Evolutionary conservation across 108 stramenopile genomes (phyloP), one percentile per base, ranked within the genome.

Genomic region (Cyclotella atomus): DNA sequence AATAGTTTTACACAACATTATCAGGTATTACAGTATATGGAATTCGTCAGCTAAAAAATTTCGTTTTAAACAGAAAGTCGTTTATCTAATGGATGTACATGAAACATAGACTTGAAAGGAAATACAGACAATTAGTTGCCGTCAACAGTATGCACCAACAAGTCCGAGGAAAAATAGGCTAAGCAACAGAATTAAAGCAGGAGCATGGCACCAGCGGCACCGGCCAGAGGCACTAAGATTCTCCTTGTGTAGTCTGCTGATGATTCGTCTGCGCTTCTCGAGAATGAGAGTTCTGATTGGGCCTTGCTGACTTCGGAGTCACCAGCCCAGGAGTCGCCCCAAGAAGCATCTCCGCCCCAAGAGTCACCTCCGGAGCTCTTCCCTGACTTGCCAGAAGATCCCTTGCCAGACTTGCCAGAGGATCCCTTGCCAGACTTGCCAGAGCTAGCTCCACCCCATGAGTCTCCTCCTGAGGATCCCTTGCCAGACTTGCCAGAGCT

Each of bases 301-400:
- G 56, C 56, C 56, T 57, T 57, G 56, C 29, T 57, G 0, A 57
- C 56, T 15, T 30, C 29, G 4, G 29, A 28, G 14, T 57, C 56
- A 32, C 56, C 56, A 7, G 28, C 29, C 56, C 56, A 57, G 10
- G 56, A 57, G 10, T 57, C 56, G 7, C 56, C 54, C 54, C 54
- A 55, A 3, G 27, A 6, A n/a, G 17, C 47, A 15, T 49, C 52
- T 1, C 9, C 23, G 1, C 56, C 29, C 28, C 29, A 29, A 1
- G 28, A 3, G 56, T 57, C 56, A 30, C 30, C 56, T 3, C 30
- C 12, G 2, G 29, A 32, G 10, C 17, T 16, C 29, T 57, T 57
- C 16, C 56, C 56, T 57, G 56, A 57, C 29, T 57, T 57, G 4
- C 56, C 56, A 1, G 52, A 52, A 6, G 21, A 19, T 57, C 56